Evolutionary conservation across 371 early-diverging fungal genomes (phyloP).

Genomic region (Polyrhizophydium stewartii): DNA sequence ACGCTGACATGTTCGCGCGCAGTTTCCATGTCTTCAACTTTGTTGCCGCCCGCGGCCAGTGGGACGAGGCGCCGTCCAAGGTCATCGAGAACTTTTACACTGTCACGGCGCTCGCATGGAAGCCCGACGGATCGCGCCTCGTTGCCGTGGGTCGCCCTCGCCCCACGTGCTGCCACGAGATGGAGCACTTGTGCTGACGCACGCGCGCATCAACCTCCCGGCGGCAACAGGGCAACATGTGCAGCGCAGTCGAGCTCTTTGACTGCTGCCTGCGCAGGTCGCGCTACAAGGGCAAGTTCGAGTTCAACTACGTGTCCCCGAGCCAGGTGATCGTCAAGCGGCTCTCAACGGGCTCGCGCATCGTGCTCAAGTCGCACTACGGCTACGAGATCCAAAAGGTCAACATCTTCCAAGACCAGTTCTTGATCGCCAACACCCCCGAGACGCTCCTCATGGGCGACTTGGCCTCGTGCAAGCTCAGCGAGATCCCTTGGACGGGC

Average conservation of each 20-base stretch:
- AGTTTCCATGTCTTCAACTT: conserved; percentile 49
- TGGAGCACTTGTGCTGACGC: too few species aligned
- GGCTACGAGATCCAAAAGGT: conserved; percentile 53
- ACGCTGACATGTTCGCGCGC: neutral
- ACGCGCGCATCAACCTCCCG: neutral
- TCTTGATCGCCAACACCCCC: conserved; percentile 48
- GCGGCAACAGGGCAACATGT: conserved; percentile 38
- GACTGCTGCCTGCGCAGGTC: conserved; percentile 52
- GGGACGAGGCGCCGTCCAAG: conserved; percentile 50
- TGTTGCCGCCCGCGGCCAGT: conserved; percentile 20
- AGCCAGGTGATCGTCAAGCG: conserved; percentile 58
- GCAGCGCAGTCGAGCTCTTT: conserved; percentile 48
- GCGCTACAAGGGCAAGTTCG: conserved; percentile 56
- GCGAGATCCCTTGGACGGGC: conserved; percentile 53
- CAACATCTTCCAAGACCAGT: conserved; percentile 58
- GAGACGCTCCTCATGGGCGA: conserved; percentile 55
- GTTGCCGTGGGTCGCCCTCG: conserved; percentile 42
- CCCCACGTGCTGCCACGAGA: too few species aligned
- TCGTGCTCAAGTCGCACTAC: conserved; percentile 52
- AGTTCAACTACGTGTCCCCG: conserved; percentile 54
- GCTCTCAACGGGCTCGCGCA: conserved; percentile 49
- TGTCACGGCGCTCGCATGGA: conserved; percentile 44
- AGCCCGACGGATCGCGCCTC: conserved; percentile 51
- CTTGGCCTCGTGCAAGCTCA: conserved; percentile 43
- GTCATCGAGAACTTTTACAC: conserved; percentile 47